Conservation (phyloP, 805 yeast species). For the Jamesozyma spencerorum region DNA sequence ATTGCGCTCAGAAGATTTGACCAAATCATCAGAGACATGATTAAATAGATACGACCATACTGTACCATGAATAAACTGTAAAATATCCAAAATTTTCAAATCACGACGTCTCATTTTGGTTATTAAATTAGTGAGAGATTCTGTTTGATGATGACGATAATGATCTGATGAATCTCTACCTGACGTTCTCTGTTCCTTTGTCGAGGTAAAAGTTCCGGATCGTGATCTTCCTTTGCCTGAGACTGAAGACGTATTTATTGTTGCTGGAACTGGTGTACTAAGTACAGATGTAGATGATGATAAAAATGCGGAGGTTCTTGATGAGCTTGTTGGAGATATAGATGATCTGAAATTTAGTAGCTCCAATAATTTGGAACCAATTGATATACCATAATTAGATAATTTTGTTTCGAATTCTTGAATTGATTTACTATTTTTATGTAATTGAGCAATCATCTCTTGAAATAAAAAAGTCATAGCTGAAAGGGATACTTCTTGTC, state of each 20-base stretch:
- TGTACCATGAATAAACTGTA: slow-evolving; percentile 63
- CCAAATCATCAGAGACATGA: slow-evolving; percentile 66
- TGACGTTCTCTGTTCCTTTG: neutral
- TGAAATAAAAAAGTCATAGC: slow-evolving; percentile 63
- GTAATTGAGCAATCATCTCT: slow-evolving; percentile 59
- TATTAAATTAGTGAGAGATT: slow-evolving; percentile 18
- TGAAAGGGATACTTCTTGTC: slow-evolving; percentile 51
- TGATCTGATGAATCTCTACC: slow-evolving; percentile 1
- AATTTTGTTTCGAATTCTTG: slow-evolving; percentile 54
- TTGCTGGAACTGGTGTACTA: neutral
- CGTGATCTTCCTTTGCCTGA: neutral
- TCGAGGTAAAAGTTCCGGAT: slow-evolving; percentile 3
- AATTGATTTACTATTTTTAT: slow-evolving; percentile 50
- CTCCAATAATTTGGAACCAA: slow-evolving; percentile 67
- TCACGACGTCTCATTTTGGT: slow-evolving; percentile 40
- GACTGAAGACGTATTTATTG: neutral
- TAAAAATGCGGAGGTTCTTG: slow-evolving; percentile 14
- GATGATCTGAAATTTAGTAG: slow-evolving; percentile 33
- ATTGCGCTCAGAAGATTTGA: slow-evolving; percentile 58
- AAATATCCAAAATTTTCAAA: slow-evolving; percentile 52
- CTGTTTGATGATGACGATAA: slow-evolving; percentile 6
- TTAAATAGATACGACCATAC: slow-evolving; percentile 73
- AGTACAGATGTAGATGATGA: slow-evolving; percentile 4
- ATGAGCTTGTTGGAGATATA: slow-evolving; percentile 13
- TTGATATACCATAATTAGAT: slow-evolving; percentile 63